Evolutionary conservation across 345 rosid species (phyloP).

Genomic region (Camelina sativa): DNA sequence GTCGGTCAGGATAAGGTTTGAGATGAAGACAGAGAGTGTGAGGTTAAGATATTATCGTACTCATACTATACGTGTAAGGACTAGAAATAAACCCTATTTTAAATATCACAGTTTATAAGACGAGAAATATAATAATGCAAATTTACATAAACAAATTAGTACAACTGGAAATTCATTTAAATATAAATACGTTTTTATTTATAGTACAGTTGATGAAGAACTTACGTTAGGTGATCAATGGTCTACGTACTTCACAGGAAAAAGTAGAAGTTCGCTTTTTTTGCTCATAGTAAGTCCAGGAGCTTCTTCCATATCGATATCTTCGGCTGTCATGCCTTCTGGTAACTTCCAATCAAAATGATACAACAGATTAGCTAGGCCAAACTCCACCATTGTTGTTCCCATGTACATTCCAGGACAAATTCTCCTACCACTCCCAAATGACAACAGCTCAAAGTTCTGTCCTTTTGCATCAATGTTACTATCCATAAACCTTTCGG

Average conservation of each 20-base stretch:
- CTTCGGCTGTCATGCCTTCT: conserved; percentile 31
- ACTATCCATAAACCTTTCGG: conserved; percentile 33
- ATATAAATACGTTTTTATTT: too few relatives aligned
- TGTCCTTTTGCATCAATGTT: conserved; percentile 45
- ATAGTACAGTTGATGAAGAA: background rate
- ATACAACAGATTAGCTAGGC: conserved; percentile 50
- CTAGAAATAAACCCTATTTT: background rate
- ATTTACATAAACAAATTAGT: background rate
- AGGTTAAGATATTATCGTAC: background rate
- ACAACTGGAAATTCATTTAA: background rate
- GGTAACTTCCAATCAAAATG: conserved; percentile 54
- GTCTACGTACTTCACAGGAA: conserved; percentile 39
- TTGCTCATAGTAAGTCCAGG: conserved; percentile 42
- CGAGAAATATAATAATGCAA: background rate
- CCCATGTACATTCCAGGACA: conserved; percentile 46
- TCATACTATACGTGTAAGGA: background rate
- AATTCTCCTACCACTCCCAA: conserved; percentile 30
- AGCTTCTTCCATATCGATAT: conserved; percentile 51
- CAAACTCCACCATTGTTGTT: conserved; percentile 42
- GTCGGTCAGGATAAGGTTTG: background rate
- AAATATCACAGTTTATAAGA: too few relatives aligned
- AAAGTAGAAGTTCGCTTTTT: conserved; percentile 43
- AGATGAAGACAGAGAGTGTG: background rate
- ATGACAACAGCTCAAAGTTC: conserved; percentile 31
- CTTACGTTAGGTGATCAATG: background rate